Evolutionary conservation across 306 rosid species (phyloP), one percentile per base, ranked within the genome.

Genomic region (Glycine tomentella): DNA sequence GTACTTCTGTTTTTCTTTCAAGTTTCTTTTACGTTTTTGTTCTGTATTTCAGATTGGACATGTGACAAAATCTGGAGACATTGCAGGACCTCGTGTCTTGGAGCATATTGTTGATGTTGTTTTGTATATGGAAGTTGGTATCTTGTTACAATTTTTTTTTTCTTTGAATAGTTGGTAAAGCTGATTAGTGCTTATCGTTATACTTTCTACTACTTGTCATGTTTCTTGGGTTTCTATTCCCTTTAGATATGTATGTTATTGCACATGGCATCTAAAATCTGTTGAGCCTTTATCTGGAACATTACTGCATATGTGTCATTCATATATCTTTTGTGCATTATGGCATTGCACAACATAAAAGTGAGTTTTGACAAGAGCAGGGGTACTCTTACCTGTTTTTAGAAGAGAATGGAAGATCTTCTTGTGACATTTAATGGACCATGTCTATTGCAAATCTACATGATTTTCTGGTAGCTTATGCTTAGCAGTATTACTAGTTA

Each of bases 71-170:
- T 89, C 97, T 67, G 99, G 99, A 85, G 99, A 93, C 20, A 89
- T 95, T 76, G 99, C 99, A 72, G 99, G 99, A 86, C 99, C 99
- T 62, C 97, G 93, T 79, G 88, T 90, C 50, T 90, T 95, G 93
- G 99, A 95, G 89, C 99, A 95, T 80, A 95, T 95, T 5, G 99
- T 95, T 58, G 98, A 95, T 81, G 96, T 89, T 75, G 99, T 93
- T 55, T 81, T 95, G 83, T 95, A 95, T 80, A 80, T 95, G 97
- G 99, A 95, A 91, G 99, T 95, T 68, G 87, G 99, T 93, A 86
- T 79, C 91, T 85, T 82, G 69, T 83, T 68, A 17, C 81, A 65
- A 81, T n/a, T n/a, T 79, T 64, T 76, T 63, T 74, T 74, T 77
- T 83, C 72, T 74, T 52, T 85, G 69, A 53, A 57, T 79, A 77